A percentile compares a stretch with the other conserved stretches of the same genome.
phyloP scores from a whole-genome alignment of 1,284 basidiomycete species.

The Cutaneotrichosporon arboriforme region DNA sequence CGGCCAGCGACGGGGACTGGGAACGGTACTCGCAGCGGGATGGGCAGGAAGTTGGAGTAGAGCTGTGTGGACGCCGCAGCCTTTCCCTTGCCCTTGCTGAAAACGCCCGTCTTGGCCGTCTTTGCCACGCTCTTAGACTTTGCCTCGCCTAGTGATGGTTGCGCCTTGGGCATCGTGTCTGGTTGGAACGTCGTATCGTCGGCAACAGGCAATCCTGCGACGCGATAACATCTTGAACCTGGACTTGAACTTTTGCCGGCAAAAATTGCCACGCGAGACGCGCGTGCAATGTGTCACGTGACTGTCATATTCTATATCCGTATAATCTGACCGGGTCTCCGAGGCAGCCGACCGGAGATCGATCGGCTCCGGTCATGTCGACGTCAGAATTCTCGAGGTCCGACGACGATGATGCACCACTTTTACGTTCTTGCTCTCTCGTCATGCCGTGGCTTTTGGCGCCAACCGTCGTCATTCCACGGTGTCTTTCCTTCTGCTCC shows the following conservation, averaged over 20 bases:
- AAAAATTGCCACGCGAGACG: no score
- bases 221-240: background rate
- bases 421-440: background rate
- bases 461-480: background rate
- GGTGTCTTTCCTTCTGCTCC: background rate
- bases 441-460: background rate
- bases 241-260: background rate
- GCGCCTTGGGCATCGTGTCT: background rate
- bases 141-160: background rate
- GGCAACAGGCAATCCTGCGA: no score
- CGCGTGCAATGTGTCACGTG: no score
- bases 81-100: background rate
- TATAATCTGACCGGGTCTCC: no score
- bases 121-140: background rate
- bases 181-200: no score
- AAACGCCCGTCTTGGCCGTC: background rate
- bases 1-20: conserved; percentile 20
- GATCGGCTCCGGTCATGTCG: background rate
- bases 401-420: no score
- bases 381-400: no score
- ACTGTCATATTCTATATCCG: no score
- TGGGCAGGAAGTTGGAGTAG: conserved; percentile 35
- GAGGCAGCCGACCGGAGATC: no score
- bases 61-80: conserved; percentile 10
- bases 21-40: conserved; percentile 27